These are phyloP conservation scores for Talaromyces sp. DNA, from an alignment of 2,329 filamentous ascomycete genomes.

Conservation along the genomic window DNA sequence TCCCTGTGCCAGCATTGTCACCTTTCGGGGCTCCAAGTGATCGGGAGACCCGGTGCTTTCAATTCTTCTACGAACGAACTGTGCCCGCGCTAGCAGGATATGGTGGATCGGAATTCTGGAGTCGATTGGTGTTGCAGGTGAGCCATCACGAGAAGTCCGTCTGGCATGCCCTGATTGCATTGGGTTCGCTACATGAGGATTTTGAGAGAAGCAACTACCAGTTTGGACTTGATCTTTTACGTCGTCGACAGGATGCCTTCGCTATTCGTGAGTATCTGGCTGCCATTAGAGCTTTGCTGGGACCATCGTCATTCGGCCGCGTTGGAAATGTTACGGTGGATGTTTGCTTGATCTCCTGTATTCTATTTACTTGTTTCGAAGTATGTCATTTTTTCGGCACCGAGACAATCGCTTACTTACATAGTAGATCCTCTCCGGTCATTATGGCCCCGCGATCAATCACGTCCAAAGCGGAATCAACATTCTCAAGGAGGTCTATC, in stretches of 20 bases:
- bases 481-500: conserved; percentile 18
- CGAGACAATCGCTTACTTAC: not conserved
- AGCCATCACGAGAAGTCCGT: conserved; percentile 24
- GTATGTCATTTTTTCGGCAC: conserved; percentile 8
- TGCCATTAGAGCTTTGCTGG: conserved; percentile 5
- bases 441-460: conserved; percentile 20
- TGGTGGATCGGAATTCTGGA: conserved; percentile 26
- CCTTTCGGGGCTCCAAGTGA: conserved; percentile 9
- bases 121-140: conserved; percentile 20
- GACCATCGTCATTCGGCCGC: not conserved
- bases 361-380: conserved; percentile 25
- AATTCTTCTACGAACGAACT: conserved; percentile 29
- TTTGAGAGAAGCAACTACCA: conserved; percentile 13
- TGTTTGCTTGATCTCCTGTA: conserved; percentile 21
- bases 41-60: conserved; percentile 25
- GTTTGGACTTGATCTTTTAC: not conserved
- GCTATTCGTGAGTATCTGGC: conserved; percentile 8
- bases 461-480: conserved; percentile 21
- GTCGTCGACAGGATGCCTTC: not conserved
- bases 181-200: conserved; percentile 27
- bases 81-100: conserved; percentile 23
- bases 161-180: conserved; percentile 25
- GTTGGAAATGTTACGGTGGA: conserved; percentile 9
- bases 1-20: not conserved
- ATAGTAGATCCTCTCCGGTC: conserved; percentile 22